A percentile compares a stretch with the other conserved stretches of the same genome.
These are phyloP conservation scores for Apiotrichum montevideense DNA, from an alignment of 1,284 basidiomycete species.

Conservation along the genomic window DNA sequence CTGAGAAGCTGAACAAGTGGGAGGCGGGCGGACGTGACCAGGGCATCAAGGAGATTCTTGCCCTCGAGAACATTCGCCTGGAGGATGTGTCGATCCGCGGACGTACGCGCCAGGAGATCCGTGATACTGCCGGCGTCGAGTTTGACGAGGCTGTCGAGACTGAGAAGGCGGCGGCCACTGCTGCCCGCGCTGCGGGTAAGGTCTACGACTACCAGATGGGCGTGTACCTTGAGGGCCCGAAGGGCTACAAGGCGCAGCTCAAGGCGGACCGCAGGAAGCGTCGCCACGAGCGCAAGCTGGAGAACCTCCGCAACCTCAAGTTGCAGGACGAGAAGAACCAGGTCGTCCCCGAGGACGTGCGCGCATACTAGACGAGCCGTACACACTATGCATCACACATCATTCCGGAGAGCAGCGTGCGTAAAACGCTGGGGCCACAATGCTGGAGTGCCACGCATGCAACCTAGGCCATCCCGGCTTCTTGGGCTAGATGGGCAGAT, in stretches of 20 bases:
- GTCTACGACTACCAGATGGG: constrained; percentile 11
- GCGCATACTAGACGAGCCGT: neutral
- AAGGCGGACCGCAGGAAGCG: constrained; percentile 11
- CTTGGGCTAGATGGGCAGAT: too few relatives aligned
- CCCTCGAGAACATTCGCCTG: constrained; percentile 24
- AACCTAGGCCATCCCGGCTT: too few relatives aligned
- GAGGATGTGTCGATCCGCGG: constrained; percentile 33
- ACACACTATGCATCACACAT: constrained; percentile 3
- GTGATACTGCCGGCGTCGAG: constrained; percentile 31
- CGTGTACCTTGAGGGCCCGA: constrained; percentile 10
- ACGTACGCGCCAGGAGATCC: constrained; percentile 39
- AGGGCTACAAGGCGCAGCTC: neutral
- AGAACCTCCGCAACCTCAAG: constrained; percentile 8
- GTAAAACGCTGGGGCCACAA: too few relatives aligned
- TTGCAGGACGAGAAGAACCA: constrained; percentile 26
- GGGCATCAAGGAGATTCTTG: constrained; percentile 26
- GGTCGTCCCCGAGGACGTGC: constrained; percentile 23
- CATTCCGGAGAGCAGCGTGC: neutral
- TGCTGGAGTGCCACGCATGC: too few relatives aligned
- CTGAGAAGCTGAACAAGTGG: constrained; percentile 32
- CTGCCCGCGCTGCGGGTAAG: constrained; percentile 18
- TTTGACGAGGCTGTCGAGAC: constrained; percentile 26
- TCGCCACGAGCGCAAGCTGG: constrained; percentile 12
- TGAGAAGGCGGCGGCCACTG: constrained; percentile 17
- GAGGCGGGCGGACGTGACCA: constrained; percentile 34